These are phyloP conservation scores for Penicillium sp. DNA, from an alignment of 2,329 filamentous ascomycete genomes.

Conservation along the genomic window DNA sequence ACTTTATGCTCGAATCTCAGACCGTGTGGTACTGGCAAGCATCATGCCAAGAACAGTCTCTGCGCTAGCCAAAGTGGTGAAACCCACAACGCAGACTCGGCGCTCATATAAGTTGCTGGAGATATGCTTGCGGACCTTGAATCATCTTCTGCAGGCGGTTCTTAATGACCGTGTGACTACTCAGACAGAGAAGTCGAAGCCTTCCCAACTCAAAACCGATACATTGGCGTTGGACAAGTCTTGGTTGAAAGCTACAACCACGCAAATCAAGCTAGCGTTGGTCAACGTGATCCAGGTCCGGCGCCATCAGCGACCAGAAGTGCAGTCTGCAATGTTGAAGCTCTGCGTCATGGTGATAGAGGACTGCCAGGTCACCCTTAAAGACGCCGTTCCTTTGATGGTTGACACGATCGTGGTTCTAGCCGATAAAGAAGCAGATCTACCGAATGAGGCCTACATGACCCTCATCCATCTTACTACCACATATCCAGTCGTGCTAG, in stretches of 20 bases:
- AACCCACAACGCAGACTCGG: conserved; percentile 63
- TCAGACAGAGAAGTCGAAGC: conserved; percentile 17
- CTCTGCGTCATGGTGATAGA: conserved; percentile 76
- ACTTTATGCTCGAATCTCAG: conserved; percentile 64
- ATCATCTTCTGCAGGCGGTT: conserved; percentile 44
- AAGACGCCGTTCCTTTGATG: conserved; percentile 67
- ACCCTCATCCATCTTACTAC: conserved; percentile 61
- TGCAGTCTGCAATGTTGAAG: conserved; percentile 65
- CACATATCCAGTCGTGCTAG: conserved; percentile 62
- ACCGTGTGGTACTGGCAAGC: conserved; percentile 73
- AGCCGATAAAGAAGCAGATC: conserved; percentile 50
- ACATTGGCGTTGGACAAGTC: conserved; percentile 46
- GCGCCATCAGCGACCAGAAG: conserved; percentile 66
- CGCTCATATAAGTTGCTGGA: conserved; percentile 65
- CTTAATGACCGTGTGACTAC: conserved; percentile 45
- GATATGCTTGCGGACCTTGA: conserved; percentile 60
- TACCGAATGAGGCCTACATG: conserved; percentile 33
- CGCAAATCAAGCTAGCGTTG: conserved; percentile 80
- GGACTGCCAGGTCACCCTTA: conserved; percentile 72
- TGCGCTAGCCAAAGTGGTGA: conserved; percentile 71
- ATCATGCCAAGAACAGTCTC: conserved; percentile 90
- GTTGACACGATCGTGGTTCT: conserved; percentile 80
- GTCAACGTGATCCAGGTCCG: conserved; percentile 74
- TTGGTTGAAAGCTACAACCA: conserved; percentile 79
- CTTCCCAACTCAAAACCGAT: conserved; percentile 32